Percentiles rank a stretch among this genome's conserved stretches.
Conservation (phyloP, 768 basidiomycete species). For the Lepiota subincarnata region DNA sequence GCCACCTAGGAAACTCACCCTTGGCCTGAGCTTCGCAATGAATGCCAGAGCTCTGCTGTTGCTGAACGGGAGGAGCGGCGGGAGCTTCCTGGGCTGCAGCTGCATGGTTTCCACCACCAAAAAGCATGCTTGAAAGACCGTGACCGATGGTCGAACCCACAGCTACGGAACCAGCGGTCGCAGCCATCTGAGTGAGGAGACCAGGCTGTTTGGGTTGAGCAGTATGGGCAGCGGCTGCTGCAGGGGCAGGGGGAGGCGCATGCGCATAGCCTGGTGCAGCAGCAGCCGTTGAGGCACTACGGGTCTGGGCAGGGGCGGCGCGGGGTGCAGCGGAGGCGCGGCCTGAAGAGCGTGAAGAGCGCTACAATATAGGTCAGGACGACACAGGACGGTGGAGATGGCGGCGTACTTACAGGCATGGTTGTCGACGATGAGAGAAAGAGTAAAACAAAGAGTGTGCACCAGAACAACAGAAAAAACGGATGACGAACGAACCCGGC, state of each 20-base stretch:
- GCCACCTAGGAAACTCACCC: conserved; percentile 37
- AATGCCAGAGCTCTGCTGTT: conserved; percentile 40
- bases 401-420: conserved; percentile 36
- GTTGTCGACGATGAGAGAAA: conserved; percentile 10
- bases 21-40: conserved; percentile 81
- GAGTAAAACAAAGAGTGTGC: too few species aligned
- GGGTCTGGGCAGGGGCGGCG: conserved; percentile 39
- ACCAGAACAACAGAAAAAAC: conserved; percentile 21
- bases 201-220: conserved; percentile 57
- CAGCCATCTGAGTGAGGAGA: conserved; percentile 80
- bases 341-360: conserved; percentile 60
- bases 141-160: conserved; percentile 86
- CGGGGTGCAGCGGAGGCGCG: conserved; percentile 57
- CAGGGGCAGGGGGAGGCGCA: conserved; percentile 38
- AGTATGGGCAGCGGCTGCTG: conserved; percentile 38
- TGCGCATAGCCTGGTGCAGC: conserved; percentile 42
- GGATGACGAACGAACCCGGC: conserved; percentile 1
- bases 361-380: conserved; percentile 35
- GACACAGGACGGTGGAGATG: background rate
- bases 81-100: conserved; percentile 38
- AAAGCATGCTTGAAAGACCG: conserved; percentile 87
- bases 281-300: conserved; percentile 48
- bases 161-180: conserved; percentile 87
- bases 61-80: conserved; percentile 40
- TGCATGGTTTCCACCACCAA: conserved; percentile 58